Evolutionary conservation across 805 yeast genomes (phyloP), one percentile per base, ranked within the genome.

Genomic region (Naumovozyma dairenensis): DNA sequence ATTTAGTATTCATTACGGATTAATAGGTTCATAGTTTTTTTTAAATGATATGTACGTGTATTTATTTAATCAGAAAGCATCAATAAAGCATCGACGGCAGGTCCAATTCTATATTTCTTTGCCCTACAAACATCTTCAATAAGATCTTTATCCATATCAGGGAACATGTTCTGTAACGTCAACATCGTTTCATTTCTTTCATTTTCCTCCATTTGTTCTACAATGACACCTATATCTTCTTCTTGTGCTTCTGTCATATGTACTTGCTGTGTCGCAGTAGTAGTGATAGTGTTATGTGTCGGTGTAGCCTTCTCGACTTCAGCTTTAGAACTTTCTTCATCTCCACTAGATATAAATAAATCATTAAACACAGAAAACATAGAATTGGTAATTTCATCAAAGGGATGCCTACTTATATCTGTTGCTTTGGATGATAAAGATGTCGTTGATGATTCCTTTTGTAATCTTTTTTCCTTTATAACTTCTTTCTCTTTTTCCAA

Each of bases 111-210:
- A 21, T 80, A 79, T 40, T 72, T 67, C 50, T 78, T 80, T 54
- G 77, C 72, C 2, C 61, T 58, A 21, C 85, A 68, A 3, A 85
- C 76, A 50, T 85, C 95, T 35, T 67, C 71, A 32, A 86, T 66
- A 1, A 86, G 60, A 0, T 72, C 81, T 32, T 62, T 60, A 45
- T 84, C 94, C 39, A 85, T 61, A 29, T 63, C 65, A 0, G 94
- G 93, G 55, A 86, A 85, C 74, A 86, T 80, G 31, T 74, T 75
- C 19, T 60, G 59, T 34, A 85, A 62, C 2, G 71, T 70, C 1
- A 57, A 59, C 16, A 69, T 62, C 2, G 75, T 68, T 28, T 66
- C 64, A 14, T 61, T 55, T 25, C 59, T 64, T 39, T 74, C 77
- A 36, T 63, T 54, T 19, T 55, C 59, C 25, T 63, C 63, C 9